Conservation (phyloP, 768 basidiomycete genomes). For the Paxillus rubicundulus region DNA sequence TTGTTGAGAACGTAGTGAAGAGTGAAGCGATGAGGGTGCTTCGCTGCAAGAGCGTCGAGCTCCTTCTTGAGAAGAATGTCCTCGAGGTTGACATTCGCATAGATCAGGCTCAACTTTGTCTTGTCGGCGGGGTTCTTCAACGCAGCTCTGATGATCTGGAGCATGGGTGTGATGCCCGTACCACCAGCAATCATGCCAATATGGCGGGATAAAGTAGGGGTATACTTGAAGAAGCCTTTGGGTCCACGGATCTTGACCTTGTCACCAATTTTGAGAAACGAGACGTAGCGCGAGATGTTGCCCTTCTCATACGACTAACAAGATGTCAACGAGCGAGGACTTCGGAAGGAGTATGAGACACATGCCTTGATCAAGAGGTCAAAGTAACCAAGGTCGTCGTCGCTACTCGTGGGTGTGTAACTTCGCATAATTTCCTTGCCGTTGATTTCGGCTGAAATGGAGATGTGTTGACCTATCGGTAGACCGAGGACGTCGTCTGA, state of each 20-base stretch:
- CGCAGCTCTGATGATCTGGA: slow-evolving; percentile 94
- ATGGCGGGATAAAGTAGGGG: slow-evolving; percentile 65
- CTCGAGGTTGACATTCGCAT: slow-evolving; percentile 91
- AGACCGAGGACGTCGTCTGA: slow-evolving; percentile 81
- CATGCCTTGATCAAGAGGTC: slow-evolving; percentile 94
- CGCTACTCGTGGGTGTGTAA: slow-evolving; percentile 94
- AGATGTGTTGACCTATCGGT: slow-evolving; percentile 96
- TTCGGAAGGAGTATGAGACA: neutral
- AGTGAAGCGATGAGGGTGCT: slow-evolving; percentile 67
- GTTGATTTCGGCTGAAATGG: slow-evolving; percentile 83
- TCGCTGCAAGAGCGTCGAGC: slow-evolving; percentile 71
- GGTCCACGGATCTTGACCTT: slow-evolving; percentile 91
- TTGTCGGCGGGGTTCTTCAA: slow-evolving; percentile 85
- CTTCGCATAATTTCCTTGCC: slow-evolving; percentile 88
- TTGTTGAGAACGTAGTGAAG: slow-evolving; percentile 94
- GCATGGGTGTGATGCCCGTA: slow-evolving; percentile 98
- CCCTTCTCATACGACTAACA: slow-evolving; percentile 91
- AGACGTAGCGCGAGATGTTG: slow-evolving; percentile 89
- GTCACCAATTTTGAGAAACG: slow-evolving; percentile 82
- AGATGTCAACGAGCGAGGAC: neutral
- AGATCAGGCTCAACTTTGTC: slow-evolving; percentile 84
- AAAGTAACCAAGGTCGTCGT: slow-evolving; percentile 91
- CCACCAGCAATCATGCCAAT: slow-evolving; percentile 98
- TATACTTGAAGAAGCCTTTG: slow-evolving; percentile 91
- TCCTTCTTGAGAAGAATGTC: slow-evolving; percentile 92